phyloP scores from a whole-genome alignment of 495 filamentous ascomycete species.

The Tuber brumale region DNA sequence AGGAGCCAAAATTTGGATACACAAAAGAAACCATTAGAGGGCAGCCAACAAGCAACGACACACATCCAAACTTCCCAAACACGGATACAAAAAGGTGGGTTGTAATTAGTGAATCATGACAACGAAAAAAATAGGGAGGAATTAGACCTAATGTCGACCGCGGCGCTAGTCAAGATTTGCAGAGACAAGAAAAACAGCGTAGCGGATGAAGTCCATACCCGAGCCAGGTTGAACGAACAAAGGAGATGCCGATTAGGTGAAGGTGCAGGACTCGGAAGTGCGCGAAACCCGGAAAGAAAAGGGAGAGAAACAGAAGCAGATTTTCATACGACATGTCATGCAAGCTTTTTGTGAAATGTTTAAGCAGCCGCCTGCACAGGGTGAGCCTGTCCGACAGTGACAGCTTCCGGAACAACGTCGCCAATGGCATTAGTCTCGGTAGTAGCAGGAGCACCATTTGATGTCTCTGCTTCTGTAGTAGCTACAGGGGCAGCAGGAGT shows the following conservation, averaged over 20 bases:
- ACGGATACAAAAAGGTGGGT: slow-evolving; percentile 10
- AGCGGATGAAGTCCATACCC: slow-evolving; percentile 10
- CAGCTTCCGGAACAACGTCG: slow-evolving; percentile 44
- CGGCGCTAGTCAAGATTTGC: slow-evolving; percentile 13
- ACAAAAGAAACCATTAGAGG: slow-evolving; percentile 23
- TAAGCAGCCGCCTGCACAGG: slow-evolving; percentile 47
- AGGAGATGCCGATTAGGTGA: slow-evolving; percentile 28
- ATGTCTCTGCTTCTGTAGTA: slow-evolving; percentile 15
- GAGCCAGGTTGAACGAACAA: slow-evolving; percentile 18
- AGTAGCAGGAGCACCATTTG: not conserved
- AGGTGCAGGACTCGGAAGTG: slow-evolving; percentile 25
- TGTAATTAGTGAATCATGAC: slow-evolving; percentile 31
- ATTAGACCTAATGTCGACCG: slow-evolving; percentile 12
- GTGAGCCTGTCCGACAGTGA: slow-evolving; percentile 41
- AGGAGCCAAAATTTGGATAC: not conserved
- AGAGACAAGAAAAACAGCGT: slow-evolving; percentile 13
- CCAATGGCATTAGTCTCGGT: slow-evolving; percentile 33
- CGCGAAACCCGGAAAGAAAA: slow-evolving; percentile 34
- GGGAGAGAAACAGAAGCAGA: slow-evolving; percentile 31
- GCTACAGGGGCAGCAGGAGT: slow-evolving; percentile 24
- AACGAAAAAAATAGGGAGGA: slow-evolving; percentile 14
- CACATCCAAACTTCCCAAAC: slow-evolving; percentile 10
- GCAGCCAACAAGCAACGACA: slow-evolving; percentile 5
- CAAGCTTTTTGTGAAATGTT: slow-evolving; percentile 16
- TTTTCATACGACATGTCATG: slow-evolving; percentile 34